Conservation (phyloP, 192 early-diverging fungal species). For the Rhizophagus clarus region DNA sequence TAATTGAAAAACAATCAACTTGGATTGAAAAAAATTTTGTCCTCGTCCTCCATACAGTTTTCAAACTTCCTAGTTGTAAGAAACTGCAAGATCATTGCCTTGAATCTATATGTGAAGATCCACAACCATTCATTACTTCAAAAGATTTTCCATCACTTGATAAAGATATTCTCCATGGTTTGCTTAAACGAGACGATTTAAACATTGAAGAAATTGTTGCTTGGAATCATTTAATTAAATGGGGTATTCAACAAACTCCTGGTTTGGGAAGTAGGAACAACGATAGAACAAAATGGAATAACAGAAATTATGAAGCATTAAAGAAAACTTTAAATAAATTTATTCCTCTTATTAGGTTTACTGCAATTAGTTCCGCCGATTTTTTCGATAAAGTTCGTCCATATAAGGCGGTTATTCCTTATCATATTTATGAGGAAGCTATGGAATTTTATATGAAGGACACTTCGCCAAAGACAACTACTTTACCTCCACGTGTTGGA, state of each 20-base stretch:
- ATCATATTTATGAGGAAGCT: neutral
- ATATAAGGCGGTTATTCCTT: neutral
- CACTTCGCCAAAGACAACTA: neutral
- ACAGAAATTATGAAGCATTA: neutral
- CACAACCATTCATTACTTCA: conserved; percentile 6
- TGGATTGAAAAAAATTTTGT: conserved; percentile 12
- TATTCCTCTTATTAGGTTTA: conserved; percentile 9
- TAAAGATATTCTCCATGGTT: too few species aligned
- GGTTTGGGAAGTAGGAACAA: neutral
- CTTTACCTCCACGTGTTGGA: neutral
- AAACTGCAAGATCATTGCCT: conserved; percentile 8
- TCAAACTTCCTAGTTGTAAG: conserved; percentile 1
- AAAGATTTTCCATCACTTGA: neutral
- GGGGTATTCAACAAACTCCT: too few species aligned
- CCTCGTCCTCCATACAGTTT: neutral
- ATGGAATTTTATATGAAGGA: neutral
- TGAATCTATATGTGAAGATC: neutral
- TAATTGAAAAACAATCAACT: conserved; percentile 10
- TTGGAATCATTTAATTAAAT: neutral
- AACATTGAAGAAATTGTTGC: conserved; percentile 7
- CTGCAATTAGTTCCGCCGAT: neutral
- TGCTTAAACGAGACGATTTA: neutral
- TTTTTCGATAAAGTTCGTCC: neutral
- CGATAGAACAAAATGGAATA: conserved; percentile 5
- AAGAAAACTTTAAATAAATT: neutral